Evolutionary conservation across 2,329 filamentous ascomycete genomes (phyloP).

Genomic region (Incumbomyces lentus): DNA sequence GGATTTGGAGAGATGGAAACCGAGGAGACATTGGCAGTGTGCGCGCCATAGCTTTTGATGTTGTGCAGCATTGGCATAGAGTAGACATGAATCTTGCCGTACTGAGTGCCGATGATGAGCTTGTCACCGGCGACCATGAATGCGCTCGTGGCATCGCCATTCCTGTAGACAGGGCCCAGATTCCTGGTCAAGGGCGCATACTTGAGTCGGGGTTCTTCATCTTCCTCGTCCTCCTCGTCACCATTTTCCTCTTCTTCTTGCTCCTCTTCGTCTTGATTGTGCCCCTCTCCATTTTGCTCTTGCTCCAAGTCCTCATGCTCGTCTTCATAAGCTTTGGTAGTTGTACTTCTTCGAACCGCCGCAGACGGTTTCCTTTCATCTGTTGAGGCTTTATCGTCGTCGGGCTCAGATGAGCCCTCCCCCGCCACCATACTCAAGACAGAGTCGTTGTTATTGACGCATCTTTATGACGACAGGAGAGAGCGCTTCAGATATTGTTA

Average conservation of each 20-base stretch:
- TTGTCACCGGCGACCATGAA: constrained; percentile 91
- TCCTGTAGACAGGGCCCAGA: constrained; percentile 73
- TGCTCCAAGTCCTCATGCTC: constrained; percentile 2
- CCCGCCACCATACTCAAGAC: constrained; percentile 19
- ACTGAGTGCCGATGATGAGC: constrained; percentile 94
- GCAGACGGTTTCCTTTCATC: not conserved
- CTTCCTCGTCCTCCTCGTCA: constrained; percentile 70
- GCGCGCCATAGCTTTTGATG: constrained; percentile 79
- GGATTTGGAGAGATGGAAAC: constrained; percentile 85
- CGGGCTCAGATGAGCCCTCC: constrained; percentile 22
- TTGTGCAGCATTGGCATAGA: constrained; percentile 72
- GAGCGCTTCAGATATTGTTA: no score
- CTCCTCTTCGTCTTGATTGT: constrained; percentile 17
- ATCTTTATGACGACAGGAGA: not conserved
- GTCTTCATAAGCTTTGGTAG: constrained; percentile 5
- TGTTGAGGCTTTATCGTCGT: constrained; percentile 7
- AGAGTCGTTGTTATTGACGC: constrained; percentile 1
- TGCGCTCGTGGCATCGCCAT: constrained; percentile 86
- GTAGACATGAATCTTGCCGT: constrained; percentile 88
- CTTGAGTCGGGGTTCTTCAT: constrained; percentile 90
- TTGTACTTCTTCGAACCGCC: not conserved
- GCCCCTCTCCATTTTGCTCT: not conserved
- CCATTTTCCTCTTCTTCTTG: constrained; percentile 29
- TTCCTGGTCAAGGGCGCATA: constrained; percentile 78
- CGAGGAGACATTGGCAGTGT: constrained; percentile 79